A percentile compares a stretch with the other conserved stretches of the same genome.
phyloP scores from a whole-genome alignment of 106 monocot species.

The Posidonia australis region DNA sequence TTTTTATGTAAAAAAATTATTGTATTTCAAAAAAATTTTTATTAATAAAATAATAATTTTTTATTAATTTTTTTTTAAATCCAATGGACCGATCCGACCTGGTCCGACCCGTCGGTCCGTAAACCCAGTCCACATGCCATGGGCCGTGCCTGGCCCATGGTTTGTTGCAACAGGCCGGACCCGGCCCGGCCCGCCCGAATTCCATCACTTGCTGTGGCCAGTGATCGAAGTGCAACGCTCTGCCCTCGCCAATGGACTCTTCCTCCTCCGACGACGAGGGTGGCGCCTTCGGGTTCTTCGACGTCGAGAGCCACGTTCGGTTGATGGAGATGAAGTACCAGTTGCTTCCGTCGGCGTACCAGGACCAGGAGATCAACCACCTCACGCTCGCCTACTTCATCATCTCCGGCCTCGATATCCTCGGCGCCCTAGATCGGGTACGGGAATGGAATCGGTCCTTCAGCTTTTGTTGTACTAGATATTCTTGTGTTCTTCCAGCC shows the following conservation, averaged over 20 bases:
- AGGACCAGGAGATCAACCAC: constrained; percentile 85
- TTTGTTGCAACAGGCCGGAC: no score
- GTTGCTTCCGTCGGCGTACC: constrained; percentile 51
- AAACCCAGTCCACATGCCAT: no score
- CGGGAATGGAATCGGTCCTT: background rate
- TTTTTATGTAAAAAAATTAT: no score
- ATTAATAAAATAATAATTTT: no score
- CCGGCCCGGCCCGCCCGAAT: no score
- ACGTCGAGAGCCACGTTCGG: constrained; percentile 37
- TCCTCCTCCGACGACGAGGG: background rate
- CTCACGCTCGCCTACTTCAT: constrained; percentile 98
- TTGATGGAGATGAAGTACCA: constrained; percentile 53
- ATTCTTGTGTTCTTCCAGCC: background rate
- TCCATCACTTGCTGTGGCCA: no score
- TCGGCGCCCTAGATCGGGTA: constrained; percentile 80
- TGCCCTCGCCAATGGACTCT: background rate
- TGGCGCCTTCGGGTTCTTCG: constrained; percentile 24
- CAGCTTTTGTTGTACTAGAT: background rate
- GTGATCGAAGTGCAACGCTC: no score
- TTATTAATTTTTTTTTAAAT: no score
- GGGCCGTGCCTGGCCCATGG: no score
- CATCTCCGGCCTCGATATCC: constrained; percentile 67
- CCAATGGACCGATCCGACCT: no score
- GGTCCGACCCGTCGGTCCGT: no score
- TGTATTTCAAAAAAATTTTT: no score